Percentiles rank a stretch among this genome's conserved stretches.
phyloP scores from a whole-genome alignment of 805 yeast genomes.

The Yarrowia divulgata region DNA sequence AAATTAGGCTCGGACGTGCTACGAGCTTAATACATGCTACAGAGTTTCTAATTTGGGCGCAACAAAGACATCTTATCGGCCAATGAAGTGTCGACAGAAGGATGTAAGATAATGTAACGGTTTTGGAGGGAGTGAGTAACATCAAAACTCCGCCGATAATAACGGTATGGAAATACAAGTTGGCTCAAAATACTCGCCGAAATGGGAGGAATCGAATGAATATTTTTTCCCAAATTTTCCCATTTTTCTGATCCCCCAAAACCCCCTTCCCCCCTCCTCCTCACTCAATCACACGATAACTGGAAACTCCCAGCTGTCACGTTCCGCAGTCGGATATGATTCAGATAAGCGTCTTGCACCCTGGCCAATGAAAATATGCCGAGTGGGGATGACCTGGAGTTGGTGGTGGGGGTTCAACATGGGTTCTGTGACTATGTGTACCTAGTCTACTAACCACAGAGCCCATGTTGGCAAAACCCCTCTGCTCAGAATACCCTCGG shows the following conservation, averaged over 20 bases:
- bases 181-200: too few species aligned
- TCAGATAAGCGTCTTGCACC: conserved; percentile 13
- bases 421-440: too few species aligned
- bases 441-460: too few species aligned
- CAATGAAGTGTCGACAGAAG: conserved; percentile 37
- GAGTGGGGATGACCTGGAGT: conserved; percentile 12
- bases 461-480: too few species aligned
- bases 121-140: too few species aligned
- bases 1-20: conserved; percentile 1
- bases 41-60: conserved; percentile 38
- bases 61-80: conserved; percentile 39
- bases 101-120: conserved; percentile 39
- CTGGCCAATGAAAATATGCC: conserved; percentile 23
- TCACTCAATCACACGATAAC: conserved; percentile 19
- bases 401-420: not conserved
- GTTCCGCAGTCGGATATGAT: conserved; percentile 38
- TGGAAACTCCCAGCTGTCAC: conserved; percentile 3
- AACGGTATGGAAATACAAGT: not conserved
- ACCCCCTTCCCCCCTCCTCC: not conserved
- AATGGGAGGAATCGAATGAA: too few species aligned
- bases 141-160: too few species aligned
- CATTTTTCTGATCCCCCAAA: too few species aligned
- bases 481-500: too few species aligned
- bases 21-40: conserved; percentile 12
- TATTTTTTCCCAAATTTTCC: not conserved